Evolutionary conservation across 2,329 filamentous ascomycete species (phyloP).

Genomic region (Fusarium austroafricanum): DNA sequence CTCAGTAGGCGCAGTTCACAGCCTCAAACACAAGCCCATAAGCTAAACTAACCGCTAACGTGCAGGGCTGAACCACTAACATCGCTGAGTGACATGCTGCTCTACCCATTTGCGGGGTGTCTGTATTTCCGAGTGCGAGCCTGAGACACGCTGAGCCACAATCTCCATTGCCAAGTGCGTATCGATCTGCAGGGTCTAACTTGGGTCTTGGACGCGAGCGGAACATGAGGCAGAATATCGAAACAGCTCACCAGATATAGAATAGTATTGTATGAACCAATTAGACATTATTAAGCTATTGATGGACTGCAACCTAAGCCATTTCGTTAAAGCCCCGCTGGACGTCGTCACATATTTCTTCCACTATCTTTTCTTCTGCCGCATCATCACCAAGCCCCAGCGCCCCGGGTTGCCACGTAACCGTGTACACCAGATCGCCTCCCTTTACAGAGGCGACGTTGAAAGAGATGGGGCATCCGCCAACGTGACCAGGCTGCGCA

Average conservation of each 20-base stretch:
- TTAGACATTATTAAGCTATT: slow-evolving; percentile 6
- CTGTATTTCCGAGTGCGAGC: slow-evolving; percentile 10
- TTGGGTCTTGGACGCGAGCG: not conserved
- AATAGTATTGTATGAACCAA: not conserved
- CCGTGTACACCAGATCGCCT: slow-evolving; percentile 36
- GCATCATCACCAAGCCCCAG: slow-evolving; percentile 32
- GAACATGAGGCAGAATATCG: slow-evolving; percentile 20
- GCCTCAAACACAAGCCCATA: slow-evolving; percentile 29
- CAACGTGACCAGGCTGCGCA: slow-evolving; percentile 39
- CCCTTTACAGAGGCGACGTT: slow-evolving; percentile 38
- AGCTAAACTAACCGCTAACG: slow-evolving; percentile 24
- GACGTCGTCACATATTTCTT: slow-evolving; percentile 30
- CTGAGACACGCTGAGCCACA: slow-evolving; percentile 21
- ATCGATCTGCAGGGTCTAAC: slow-evolving; percentile 16
- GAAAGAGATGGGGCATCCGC: slow-evolving; percentile 36
- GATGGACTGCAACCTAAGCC: not conserved
- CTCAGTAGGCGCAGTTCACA: slow-evolving; percentile 38
- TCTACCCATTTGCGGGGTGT: slow-evolving; percentile 8
- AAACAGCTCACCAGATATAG: not conserved
- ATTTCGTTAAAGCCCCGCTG: slow-evolving; percentile 27
- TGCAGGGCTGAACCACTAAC: slow-evolving; percentile 30
- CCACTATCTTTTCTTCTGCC: slow-evolving; percentile 35
- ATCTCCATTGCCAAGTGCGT: slow-evolving; percentile 17
- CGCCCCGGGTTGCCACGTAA: slow-evolving; percentile 43
- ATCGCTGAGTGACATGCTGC: slow-evolving; percentile 26